Evolutionary conservation across 106 monocot species (phyloP).

Genomic region (Agapanthus africanus): DNA sequence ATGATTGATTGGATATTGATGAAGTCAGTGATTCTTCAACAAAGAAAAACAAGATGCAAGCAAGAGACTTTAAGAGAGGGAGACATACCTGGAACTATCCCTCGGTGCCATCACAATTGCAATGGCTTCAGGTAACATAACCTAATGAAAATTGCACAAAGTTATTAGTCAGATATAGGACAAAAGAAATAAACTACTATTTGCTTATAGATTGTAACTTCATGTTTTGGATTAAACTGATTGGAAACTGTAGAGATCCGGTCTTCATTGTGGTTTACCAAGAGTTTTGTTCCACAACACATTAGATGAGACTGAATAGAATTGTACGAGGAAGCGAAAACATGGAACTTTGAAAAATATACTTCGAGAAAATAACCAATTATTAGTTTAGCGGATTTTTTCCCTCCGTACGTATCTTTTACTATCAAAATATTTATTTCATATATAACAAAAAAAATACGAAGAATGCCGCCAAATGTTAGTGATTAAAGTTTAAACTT

Average conservation of each 20-base stretch:
- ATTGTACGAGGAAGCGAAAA: too few relatives aligned
- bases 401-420: not conserved
- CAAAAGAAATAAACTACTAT: too few relatives aligned
- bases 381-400: not conserved
- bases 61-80: not conserved
- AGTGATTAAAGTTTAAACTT: not conserved
- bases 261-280: not conserved
- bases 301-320: not conserved
- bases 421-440: not conserved
- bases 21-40: not conserved
- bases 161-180: not conserved
- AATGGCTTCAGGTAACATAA: conserved; percentile 83
- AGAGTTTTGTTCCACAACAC: not conserved
- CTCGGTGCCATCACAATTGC: conserved; percentile 90
- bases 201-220: too few relatives aligned
- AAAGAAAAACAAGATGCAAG: not conserved
- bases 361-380: not conserved
- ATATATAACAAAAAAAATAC: not conserved
- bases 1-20: not conserved
- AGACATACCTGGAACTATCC: conserved; percentile 50
- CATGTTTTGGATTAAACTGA: not conserved
- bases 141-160: conserved; percentile 35
- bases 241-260: not conserved
- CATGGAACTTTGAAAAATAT: too few relatives aligned
- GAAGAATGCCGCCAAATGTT: not conserved